A percentile compares a stretch with the other conserved stretches of the same genome.
Conservation (phyloP, 495 filamentous ascomycete genomes). For the Penicillium cosmopolitanum region DNA sequence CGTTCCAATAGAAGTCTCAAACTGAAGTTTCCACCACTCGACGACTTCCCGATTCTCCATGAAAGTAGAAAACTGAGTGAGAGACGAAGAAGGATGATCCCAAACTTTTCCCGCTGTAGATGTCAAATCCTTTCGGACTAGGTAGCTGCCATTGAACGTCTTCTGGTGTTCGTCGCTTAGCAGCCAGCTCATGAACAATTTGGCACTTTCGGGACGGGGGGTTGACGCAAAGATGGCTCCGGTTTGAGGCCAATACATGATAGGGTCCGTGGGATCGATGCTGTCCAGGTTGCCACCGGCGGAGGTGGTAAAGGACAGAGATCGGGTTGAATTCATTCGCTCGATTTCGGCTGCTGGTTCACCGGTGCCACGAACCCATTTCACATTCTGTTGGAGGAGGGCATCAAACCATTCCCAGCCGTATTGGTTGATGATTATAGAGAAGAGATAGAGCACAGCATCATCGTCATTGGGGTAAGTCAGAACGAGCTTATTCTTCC, state of each 20-base stretch:
- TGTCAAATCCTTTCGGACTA: neutral
- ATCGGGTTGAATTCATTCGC: neutral
- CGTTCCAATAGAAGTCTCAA: slow-evolving; percentile 1
- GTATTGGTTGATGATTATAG: neutral
- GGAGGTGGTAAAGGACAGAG: neutral
- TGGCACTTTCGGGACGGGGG: neutral
- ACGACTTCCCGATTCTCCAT: neutral
- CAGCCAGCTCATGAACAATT: neutral
- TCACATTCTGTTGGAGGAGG: slow-evolving; percentile 4
- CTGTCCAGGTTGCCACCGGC: neutral
- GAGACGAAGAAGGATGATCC: neutral
- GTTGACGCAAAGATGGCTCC: neutral
- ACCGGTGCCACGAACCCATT: slow-evolving; percentile 10
- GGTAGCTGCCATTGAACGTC: neutral
- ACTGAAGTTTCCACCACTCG: slow-evolving; percentile 1
- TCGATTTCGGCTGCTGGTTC: neutral
- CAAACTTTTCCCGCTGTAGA: neutral
- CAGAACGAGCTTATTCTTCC: slow-evolving; percentile 6
- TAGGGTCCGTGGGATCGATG: neutral
- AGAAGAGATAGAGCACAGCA: slow-evolving; percentile 4
- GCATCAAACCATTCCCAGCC: slow-evolving; percentile 4
- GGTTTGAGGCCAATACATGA: neutral
- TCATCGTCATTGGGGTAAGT: slow-evolving; percentile 7
- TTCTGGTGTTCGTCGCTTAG: neutral
- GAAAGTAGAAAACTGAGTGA: neutral